Conservation (phyloP, 2,329 filamentous ascomycete genomes). For the Trichoderma atrobrunneum region DNA sequence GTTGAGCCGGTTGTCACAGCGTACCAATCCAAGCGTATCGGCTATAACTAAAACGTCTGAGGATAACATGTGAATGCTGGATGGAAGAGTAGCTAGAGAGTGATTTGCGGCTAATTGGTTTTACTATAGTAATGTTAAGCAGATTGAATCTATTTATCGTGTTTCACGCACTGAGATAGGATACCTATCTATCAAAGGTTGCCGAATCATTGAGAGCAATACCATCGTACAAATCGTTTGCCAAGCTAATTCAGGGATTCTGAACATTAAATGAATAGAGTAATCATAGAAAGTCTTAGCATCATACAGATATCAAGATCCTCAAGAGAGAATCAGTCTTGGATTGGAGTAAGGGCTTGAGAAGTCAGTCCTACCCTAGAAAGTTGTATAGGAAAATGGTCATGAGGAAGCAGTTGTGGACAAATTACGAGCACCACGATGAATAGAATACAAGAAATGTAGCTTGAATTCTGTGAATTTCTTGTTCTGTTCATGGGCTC, state of each 20-base stretch:
- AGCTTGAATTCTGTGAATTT: background rate
- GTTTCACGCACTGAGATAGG: background rate
- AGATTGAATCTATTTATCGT: too few species aligned
- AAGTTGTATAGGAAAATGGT: background rate
- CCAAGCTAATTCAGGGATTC: background rate
- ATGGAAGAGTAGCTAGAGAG: background rate
- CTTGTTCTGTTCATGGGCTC: background rate
- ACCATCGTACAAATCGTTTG: fast-evolving
- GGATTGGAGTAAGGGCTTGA: background rate
- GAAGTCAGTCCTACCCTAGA: background rate
- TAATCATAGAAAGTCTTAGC: background rate
- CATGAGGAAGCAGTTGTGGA: background rate
- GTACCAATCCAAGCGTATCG: background rate
- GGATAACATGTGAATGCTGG: background rate
- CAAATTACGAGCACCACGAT: background rate
- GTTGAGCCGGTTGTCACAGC: background rate
- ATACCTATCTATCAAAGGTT: background rate
- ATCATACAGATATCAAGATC: background rate
- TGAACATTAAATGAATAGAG: background rate
- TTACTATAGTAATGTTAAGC: background rate
- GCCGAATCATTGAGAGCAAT: background rate
- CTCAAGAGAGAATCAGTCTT: background rate
- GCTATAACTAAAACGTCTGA: background rate
- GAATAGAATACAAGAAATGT: too few species aligned
- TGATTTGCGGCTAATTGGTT: background rate